A percentile compares a stretch with the other conserved stretches of the same genome.
phyloP scores from a whole-genome alignment of 129 eudicot species.

The Calendula officinalis region DNA sequence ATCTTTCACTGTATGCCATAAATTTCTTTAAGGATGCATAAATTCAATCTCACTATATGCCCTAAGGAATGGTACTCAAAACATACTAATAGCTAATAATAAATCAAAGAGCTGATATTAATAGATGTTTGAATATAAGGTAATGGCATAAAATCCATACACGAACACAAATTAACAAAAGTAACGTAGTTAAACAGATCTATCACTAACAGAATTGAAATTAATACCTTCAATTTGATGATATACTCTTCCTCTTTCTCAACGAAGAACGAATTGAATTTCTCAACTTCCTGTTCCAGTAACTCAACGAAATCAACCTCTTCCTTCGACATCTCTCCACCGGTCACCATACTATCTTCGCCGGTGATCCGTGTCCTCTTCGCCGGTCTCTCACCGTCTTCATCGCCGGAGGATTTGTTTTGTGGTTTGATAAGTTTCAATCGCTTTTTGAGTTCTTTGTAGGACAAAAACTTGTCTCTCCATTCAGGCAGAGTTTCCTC shows the following conservation, averaged over 20 bases:
- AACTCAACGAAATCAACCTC: slow-evolving; percentile 63
- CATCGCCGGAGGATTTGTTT: slow-evolving; percentile 12
- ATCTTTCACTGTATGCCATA: too few species aligned
- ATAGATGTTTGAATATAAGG: too few species aligned
- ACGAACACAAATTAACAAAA: background rate
- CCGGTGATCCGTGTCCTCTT: slow-evolving; percentile 36
- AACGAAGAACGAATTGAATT: slow-evolving; percentile 72
- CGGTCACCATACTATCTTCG: slow-evolving; percentile 17
- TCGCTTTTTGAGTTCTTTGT: slow-evolving; percentile 80
- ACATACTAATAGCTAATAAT: too few species aligned
- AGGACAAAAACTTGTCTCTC: slow-evolving; percentile 85
- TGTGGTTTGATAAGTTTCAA: slow-evolving; percentile 58
- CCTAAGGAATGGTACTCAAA: too few species aligned
- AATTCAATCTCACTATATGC: too few species aligned
- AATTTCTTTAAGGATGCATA: too few species aligned
- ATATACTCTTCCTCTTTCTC: slow-evolving; percentile 92
- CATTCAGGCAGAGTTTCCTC: slow-evolving; percentile 88
- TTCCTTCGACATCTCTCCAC: slow-evolving; percentile 35
- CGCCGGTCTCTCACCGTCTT: slow-evolving; percentile 20
- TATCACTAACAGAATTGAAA: background rate
- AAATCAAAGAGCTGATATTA: too few species aligned
- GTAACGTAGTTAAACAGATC: slow-evolving; percentile 15
- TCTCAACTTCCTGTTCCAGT: slow-evolving; percentile 80
- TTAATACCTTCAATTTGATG: slow-evolving; percentile 65
- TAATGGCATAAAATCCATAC: too few species aligned